Base-by-base conservation (phyloP, 179 eudicot species). In the Gypsophila paniculata region DNA sequence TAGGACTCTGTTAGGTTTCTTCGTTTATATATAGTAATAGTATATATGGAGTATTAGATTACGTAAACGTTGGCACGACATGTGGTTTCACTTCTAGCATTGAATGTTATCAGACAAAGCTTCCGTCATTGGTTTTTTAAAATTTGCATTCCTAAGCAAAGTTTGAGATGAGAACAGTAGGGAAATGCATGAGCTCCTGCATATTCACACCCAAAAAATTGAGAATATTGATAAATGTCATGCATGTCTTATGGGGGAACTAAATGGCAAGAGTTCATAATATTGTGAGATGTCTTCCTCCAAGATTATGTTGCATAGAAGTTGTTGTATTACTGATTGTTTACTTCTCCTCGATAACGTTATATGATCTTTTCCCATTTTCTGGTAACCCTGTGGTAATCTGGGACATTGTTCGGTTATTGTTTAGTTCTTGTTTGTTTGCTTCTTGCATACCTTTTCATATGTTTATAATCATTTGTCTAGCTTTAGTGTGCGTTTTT, bases 21-120 rank as follows among this genome's bases (percentile, higher is more conserved):
- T 10, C 19, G 18, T 63, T 38, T 39, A 34, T 6, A 42, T 42
- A 6, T 42, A 42, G 46, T 42, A 42, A 42, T 2, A 42, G 8
- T 42, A 26, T 7, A 13, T 26, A 60, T 26, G 13, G 25, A 22
- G n/a, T 61, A 61, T n/a, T 14, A 17, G 38, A 60, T 15, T 25
- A 60, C 59, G 55, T 44, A 39, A 68, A 34, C 32, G 57, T 51
- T 32, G 67, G 25, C 71, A 29, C 39, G 32, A 62, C 18, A 48
- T 17, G 54, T 67, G 22, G 9, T 13, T 46, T 62, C 25, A 7
- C 15, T 12, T 42, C 12, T 59, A 18, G 67, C 52, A 61, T 52
- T 46, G 23, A 55, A 23, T 67, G 72, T 34, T 68, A 42, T 32
- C 23, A 2, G 53, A 22, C 53, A 2, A 48, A 36, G 18, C 18